Evolutionary conservation across 768 basidiomycete species (phyloP), one percentile per base, ranked within the genome.

Genomic region (Leucocoprinus sp.): DNA sequence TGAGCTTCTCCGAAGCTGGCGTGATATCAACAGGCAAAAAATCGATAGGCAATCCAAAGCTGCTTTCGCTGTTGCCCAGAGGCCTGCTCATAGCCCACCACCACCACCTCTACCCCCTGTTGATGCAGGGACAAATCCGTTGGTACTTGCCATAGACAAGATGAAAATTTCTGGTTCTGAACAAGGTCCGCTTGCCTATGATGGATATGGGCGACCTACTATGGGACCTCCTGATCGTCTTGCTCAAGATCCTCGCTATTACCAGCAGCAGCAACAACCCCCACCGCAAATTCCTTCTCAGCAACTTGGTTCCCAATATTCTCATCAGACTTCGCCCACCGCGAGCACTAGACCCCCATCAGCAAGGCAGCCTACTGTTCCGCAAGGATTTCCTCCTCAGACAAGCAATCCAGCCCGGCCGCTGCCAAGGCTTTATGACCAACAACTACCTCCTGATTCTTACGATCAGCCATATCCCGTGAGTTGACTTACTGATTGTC

Each of bases 1-100:
- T 62, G 81, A 84, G 56, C 74, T 99, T 15, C 75, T 99, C 41
- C 80, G 84, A 41, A 85, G 93, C 62, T 83, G 89, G 76, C 82
- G 86, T 43, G 87, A 90, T 58, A 96, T 96, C 68, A 93, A 97
- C 62, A 75, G 73, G 55, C 78, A 84, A 19, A 48, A 40, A 42
- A 42, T 41, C 39, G 46, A 48, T 23, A 48, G 41, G 24, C 46
- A 48, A 26, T 45, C 44, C 15, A 41, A 40, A n/a, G 46, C 22
- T 9, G 44, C 37, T 9, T 33, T 24, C 12, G 24, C 33, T 4
- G 28, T 12, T 21, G 37, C 37, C 23, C 46, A 48, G 39, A 48
- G 36, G 39, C 46, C 38, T 15, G n/a, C 39, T 4, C 45, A 46
- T 29, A 46, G 38, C 8, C 42, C 42, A 37, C 39, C 40, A 7